Evolutionary conservation across 2,329 filamentous ascomycete genomes (phyloP), one percentile per base, ranked within the genome.

Genomic region (Erysiphe pulchra): DNA sequence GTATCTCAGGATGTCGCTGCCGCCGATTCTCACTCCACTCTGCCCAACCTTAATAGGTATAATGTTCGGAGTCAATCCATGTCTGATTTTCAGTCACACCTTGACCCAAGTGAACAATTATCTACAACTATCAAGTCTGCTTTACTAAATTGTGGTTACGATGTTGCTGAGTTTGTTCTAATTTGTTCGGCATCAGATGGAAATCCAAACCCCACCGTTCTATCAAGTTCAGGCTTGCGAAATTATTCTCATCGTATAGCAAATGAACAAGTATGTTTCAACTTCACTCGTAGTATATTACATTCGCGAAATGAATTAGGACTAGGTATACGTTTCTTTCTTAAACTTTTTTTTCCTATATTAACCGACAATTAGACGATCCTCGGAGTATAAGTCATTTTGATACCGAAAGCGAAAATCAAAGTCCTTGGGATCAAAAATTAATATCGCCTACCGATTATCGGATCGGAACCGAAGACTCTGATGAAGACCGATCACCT

Each of bases 401-500:
- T 37, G 47, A 34, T 34, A 51, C 52, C 31, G 41, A 42, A 28
- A 42, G 18, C 31, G n/a, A 24, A 30, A 30, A 17, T 28, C 24
- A 42, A 16, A 28, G 31, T 16, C 10, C n/a, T n/a, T 42, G 41
- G 41, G 41, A 42, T 2, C 30, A 16, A 13, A 20, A 17, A 17
- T 10, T 42, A 28, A n/a, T 42, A 12, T 42, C 41, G 16, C 41
- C 41, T 28, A 31, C 41, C 4, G 41, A 10, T 20, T 42, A 30
- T 32, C 41, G 20, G 20, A 20, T n/a, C 16, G 12, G n/a, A n/a
- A 51, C 51, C 7, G 50, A 56, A 9, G 52, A 53, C 16, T 53
- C 54, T 16, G 50, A 52, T 40, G 52, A 51, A 14, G 51, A 53
- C 38, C 48, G 46, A 17, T 48, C 50, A 8, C 45, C 34, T 16